Conservation (phyloP, 306 rosid species). For the Corylus heterophylla region DNA sequence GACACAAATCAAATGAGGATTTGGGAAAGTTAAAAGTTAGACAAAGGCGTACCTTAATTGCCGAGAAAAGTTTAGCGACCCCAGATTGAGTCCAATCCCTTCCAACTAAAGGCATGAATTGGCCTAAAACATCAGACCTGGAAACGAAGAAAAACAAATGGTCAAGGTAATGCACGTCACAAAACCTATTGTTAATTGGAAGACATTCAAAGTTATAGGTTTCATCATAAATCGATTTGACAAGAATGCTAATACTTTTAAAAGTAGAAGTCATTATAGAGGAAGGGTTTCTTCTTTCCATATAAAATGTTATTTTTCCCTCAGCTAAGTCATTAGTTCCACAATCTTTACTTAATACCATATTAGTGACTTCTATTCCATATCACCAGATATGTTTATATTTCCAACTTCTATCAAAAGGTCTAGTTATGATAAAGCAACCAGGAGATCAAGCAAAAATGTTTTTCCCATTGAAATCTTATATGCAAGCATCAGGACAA, state of each 20-base stretch:
- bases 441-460: not conserved
- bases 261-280: not conserved
- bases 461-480: slow-evolving; percentile 3
- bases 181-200: not conserved
- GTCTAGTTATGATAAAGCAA: not conserved
- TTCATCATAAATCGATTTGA: not conserved
- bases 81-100: slow-evolving; percentile 98
- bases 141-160: slow-evolving; percentile 23
- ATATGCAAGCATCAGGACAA: not conserved
- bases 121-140: slow-evolving; percentile 99
- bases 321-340: not conserved
- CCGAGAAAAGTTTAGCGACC: slow-evolving; percentile 88
- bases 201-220: not conserved
- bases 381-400: not conserved
- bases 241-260: not conserved
- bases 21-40: slow-evolving; percentile 1
- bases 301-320: not conserved
- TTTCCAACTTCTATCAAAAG: not conserved
- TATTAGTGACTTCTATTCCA: not conserved
- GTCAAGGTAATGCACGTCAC: not conserved
- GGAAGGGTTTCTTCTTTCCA: not conserved
- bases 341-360: not conserved
- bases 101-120: slow-evolving; percentile 99
- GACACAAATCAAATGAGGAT: slow-evolving; percentile 5
- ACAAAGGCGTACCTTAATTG: slow-evolving; percentile 67